Conservation (phyloP, 1,139 yeast genomes). For the Blastobotrys petasosporus region DNA sequence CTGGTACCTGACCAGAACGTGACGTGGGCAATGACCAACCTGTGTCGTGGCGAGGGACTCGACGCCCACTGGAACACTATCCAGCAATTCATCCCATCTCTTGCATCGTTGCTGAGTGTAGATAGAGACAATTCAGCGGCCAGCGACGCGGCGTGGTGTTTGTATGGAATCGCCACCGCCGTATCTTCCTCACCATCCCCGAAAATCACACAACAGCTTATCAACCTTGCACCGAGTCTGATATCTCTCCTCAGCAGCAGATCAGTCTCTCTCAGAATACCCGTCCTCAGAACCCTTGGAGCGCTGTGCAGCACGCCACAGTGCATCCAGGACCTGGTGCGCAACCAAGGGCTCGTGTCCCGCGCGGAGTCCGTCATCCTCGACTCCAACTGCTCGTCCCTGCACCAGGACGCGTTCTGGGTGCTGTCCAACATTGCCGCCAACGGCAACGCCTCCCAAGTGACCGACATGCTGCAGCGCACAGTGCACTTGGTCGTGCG, state of each 20-base stretch:
- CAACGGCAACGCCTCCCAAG: constrained; percentile 5
- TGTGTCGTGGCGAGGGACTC: constrained; percentile 7
- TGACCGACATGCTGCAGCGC: constrained; percentile 7
- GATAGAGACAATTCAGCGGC: constrained; percentile 1
- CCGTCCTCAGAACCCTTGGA: constrained; percentile 7
- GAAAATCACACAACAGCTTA: not conserved
- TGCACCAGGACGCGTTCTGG: constrained; percentile 7
- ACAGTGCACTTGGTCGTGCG: constrained; percentile 2
- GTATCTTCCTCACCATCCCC: not conserved
- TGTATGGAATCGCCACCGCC: constrained; percentile 5
- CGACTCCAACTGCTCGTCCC: constrained; percentile 6
- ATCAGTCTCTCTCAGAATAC: constrained; percentile 7
- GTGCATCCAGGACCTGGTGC: not conserved
- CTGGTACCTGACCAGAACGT: constrained; percentile 8
- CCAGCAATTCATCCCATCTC: constrained; percentile 1
- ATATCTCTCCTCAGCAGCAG: not conserved
- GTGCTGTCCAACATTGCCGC: constrained; percentile 7
- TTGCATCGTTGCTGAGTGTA: not conserved
- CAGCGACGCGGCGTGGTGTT: constrained; percentile 9
- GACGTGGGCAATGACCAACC: constrained; percentile 11
- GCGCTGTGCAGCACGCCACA: constrained; percentile 2
- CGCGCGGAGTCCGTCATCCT: constrained; percentile 1
- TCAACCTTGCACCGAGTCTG: not conserved
- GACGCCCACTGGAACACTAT: constrained; percentile 4
- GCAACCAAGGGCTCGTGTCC: constrained; percentile 2